A percentile compares a stretch with the other conserved stretches of the same genome.
Conservation (phyloP, 75 land plant species). For the Ceratopteris richardii region DNA sequence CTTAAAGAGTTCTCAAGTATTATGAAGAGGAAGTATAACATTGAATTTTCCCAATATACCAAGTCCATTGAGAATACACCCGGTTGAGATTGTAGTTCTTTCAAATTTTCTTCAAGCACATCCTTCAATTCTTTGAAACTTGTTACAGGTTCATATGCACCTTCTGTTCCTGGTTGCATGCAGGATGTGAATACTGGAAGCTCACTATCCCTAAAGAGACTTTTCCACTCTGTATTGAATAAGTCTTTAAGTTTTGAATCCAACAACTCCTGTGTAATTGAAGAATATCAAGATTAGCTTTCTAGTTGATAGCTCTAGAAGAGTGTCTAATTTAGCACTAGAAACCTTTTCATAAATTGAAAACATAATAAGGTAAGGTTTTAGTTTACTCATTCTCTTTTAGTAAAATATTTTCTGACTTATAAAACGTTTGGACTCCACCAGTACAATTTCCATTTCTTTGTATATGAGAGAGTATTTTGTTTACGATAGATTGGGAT, state of each 20-base stretch:
- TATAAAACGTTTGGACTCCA: no score
- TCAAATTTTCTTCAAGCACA: slow-evolving; percentile 17
- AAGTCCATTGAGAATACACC: slow-evolving; percentile 21
- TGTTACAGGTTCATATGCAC: slow-evolving; percentile 16
- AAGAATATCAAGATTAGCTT: not conserved
- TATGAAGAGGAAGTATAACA: not conserved
- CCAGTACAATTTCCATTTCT: no score
- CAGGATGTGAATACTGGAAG: slow-evolving; percentile 17
- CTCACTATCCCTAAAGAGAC: slow-evolving; percentile 15
- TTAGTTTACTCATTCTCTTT: no score
- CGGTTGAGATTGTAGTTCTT: slow-evolving; percentile 16
- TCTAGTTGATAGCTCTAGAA: not conserved
- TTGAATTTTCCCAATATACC: no score
- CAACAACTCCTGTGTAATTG: slow-evolving; percentile 13
- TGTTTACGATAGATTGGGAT: no score
- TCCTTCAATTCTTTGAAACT: slow-evolving; percentile 23
- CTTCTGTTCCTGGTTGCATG: slow-evolving; percentile 21
- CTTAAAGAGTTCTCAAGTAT: no score
- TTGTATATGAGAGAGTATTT: no score
- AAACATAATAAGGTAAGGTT: no score
- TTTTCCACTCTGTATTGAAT: slow-evolving; percentile 28
- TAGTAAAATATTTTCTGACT: no score
- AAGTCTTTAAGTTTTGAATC: slow-evolving; percentile 21
- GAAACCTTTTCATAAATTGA: no score
- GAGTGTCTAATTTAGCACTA: not conserved